Evolutionary conservation across 768 basidiomycete genomes (phyloP), one percentile per base, ranked within the genome.

Genomic region (Mycena epipterygia): DNA sequence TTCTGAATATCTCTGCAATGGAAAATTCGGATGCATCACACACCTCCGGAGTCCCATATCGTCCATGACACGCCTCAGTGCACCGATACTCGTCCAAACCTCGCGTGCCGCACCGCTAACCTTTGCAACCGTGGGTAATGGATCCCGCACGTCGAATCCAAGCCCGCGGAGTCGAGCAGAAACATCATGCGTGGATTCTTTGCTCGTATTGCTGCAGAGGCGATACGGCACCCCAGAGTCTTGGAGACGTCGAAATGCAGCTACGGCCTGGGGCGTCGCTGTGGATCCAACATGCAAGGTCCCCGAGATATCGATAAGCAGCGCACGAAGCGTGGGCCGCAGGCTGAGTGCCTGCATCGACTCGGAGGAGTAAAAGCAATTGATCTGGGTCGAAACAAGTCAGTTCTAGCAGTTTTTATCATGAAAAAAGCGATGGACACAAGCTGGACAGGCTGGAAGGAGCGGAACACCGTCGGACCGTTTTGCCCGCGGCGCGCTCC

Each of bases 201-300:
- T 90, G 76, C 90, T 91, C 0, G 89, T 89, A 76, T 93, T 93
- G 57, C 90, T 92, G 76, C 93, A 92, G 66, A 88, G 81, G 30
- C 88, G 82, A 79, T 90, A 83, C 11, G 87, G 84, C 11, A 87
- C 72, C 3, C 68, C 64, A 21, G 81, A 76, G 2, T 67, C 68
- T 3, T 81, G 77, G 21, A 88, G 77, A 19, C 78, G 78, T 14
- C 75, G 74, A 48, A 91, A 74, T 0, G 89, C 88, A 3, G 81
- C 67, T 3, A 85, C 84, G 0, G 92, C 90, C 11, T 81, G 76
- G 0, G 84, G 82, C 0, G 86, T 90, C 0, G 91, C 82, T 0
- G 78, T 79, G 2, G 82, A 75, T 48, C 88, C 91, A 42, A 90
- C 78, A 55, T 91, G 87, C 6, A 94, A 79, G 1, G 89, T 93